These are phyloP conservation scores for Aspergillus cristatus DNA, from an alignment of 495 filamentous ascomycete species.

Conservation along the genomic window DNA sequence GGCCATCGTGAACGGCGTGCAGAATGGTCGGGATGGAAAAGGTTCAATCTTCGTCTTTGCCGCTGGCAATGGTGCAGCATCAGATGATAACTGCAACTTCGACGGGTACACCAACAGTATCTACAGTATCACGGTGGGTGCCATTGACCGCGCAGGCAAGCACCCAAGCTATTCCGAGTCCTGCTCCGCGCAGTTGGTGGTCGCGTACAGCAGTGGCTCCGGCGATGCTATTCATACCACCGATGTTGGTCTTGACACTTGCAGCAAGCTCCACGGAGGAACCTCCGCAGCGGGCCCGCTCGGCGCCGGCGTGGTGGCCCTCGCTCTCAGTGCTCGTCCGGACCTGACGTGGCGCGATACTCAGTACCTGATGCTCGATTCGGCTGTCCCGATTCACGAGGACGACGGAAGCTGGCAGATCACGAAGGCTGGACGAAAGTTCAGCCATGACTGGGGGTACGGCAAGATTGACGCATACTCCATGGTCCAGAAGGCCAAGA, in stretches of 20 bases:
- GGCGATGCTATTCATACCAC: conserved; percentile 90
- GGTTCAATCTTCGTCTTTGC: conserved; percentile 98
- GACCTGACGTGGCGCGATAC: conserved; percentile 90
- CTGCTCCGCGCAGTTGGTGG: conserved; percentile 89
- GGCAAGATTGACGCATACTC: conserved; percentile 86
- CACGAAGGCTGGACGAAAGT: conserved; percentile 71
- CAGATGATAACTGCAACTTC: conserved; percentile 96
- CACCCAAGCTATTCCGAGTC: conserved; percentile 93
- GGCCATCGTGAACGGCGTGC: conserved; percentile 86
- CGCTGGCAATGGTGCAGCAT: conserved; percentile 84
- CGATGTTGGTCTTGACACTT: conserved; percentile 77
- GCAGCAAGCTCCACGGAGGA: conserved; percentile 72
- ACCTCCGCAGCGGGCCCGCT: conserved; percentile 96
- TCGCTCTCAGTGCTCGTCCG: conserved; percentile 79
- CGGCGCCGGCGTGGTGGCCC: conserved; percentile 83
- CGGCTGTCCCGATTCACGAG: conserved; percentile 70
- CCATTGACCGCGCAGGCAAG: conserved; percentile 72
- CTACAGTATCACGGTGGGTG: conserved; percentile 94
- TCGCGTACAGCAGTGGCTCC: conserved; percentile 90
- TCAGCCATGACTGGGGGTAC: conserved; percentile 90
- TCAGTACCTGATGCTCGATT: conserved; percentile 81
- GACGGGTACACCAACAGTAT: conserved; percentile 99
- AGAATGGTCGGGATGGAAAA: conserved; percentile 70
- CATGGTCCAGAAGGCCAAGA: conserved; percentile 77
- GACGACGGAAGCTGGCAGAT: conserved; percentile 71